Evolutionary conservation across 192 early-diverging fungal genomes (phyloP), one percentile per base, ranked within the genome.

Genomic region (Cetraspora pellucida): DNA sequence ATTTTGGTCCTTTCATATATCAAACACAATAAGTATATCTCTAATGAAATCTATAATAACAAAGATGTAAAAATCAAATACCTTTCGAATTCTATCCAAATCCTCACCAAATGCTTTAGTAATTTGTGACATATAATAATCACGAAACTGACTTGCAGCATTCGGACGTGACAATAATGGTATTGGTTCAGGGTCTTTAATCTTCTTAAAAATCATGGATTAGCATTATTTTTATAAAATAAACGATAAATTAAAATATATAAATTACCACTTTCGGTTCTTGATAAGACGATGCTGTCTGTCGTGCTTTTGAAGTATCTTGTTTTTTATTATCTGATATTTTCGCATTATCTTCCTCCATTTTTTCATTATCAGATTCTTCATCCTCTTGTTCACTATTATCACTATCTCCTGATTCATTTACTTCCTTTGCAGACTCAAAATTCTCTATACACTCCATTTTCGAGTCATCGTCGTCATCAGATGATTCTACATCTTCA

Each of bases 91-190:
- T 60, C 60, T 67, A 68, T 83, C 82, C 45, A 83, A 70, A 59
- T 81, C 80, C 19, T 75, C 72, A 16, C 80, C 82, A 81, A 83
- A 83, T 19, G 77, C 82, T n/a, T 77, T 71, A 11, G 82, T 83
- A 17, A 83, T 57, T 54, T 74, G 78, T 25, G 73, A 52, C 82
- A 83, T 81, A 46, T 83, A 83, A 73, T 72, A 71, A 64, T 79
- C 74, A 69, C 75, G 59, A 59, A 83, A 83, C 0, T 75, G 65
- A 69, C 75, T 72, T 30, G 72, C 74, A 16, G 80, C 72, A 60
- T 31, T 43, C 2, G 78, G 47, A 10, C 74, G 31, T 60, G 25
- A 57, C 49, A 75, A 64, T 46, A 75, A 50, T 64, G 60, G 74
- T 45, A 49, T 64, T 28, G 74, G 74, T 17, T 64, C 23, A 10